Percentiles rank a stretch among this genome's conserved stretches.
Conservation (phyloP, 306 rosid species). For the Vigna nakashimae region DNA sequence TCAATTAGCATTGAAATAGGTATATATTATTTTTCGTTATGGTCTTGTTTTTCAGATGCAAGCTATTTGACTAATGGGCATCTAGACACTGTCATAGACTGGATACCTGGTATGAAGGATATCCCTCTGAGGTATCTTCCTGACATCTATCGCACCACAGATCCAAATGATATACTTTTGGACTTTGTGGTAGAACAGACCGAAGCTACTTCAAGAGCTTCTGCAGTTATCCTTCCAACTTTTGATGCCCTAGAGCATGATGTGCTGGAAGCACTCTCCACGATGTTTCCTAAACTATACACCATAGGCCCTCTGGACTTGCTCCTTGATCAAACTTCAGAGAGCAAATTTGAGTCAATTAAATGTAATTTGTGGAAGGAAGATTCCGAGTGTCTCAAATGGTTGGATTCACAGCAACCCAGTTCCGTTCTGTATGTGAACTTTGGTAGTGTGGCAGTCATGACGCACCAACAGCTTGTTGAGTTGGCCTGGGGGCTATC, state of each 20-base stretch:
- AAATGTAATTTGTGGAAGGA: constrained; percentile 59
- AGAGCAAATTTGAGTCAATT: constrained; percentile 7
- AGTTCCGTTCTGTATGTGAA: constrained; percentile 53
- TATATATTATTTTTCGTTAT: background rate
- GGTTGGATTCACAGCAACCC: constrained; percentile 55
- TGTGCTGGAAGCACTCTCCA: constrained; percentile 43
- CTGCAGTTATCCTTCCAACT: constrained; percentile 50
- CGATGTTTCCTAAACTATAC: constrained; percentile 49
- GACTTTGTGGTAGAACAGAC: constrained; percentile 43
- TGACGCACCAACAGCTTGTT: constrained; percentile 49
- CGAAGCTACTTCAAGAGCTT: constrained; percentile 48
- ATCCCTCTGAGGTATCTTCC: constrained; percentile 50
- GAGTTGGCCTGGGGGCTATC: constrained; percentile 63
- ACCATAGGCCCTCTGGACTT: constrained; percentile 56
- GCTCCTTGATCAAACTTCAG: constrained; percentile 42
- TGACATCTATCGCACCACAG: constrained; percentile 40
- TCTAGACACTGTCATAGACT: constrained; percentile 48
- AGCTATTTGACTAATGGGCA: constrained; percentile 47
- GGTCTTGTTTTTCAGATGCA: constrained; percentile 44
- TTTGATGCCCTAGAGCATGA: constrained; percentile 52
- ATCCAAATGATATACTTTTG: constrained; percentile 43
- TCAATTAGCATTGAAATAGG: background rate
- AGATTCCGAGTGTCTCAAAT: constrained; percentile 52
- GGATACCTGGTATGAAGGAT: constrained; percentile 57
- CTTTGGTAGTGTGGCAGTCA: constrained; percentile 22